Evolutionary conservation across 306 rosid genomes (phyloP), one percentile per base, ranked within the genome.

Genomic region (Pyrus pyrifolia): DNA sequence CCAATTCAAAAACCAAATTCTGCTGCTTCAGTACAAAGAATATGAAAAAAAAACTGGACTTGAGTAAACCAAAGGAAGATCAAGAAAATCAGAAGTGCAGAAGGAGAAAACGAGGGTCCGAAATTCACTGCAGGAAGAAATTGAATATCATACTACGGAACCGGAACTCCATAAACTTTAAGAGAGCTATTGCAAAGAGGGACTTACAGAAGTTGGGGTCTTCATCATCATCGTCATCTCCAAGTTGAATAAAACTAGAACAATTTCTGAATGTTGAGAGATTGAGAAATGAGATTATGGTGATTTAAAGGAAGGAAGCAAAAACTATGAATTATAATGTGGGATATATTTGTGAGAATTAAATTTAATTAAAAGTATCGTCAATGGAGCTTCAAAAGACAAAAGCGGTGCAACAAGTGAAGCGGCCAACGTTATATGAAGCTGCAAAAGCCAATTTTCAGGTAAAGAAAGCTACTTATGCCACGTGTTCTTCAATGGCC

Each of bases 151-250:
- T 49, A 49, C 8, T 15, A 4, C 21, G 21, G 6, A 15, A 49
- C 8, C 21, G 6, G 17, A 49, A 49, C 55, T 15, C 55, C 21
- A 49, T 18, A 49, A 49, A 49, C 15, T 49, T 49, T 4, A 49
- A 58, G 30, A 22, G 63, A 58, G 63, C 13, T 1, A 4, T 58
- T 11, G 33, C 66, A 59, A 45, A 65, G 44, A 51, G 44, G 53
- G 4, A 57, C 83, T 75, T 81, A 81, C 88, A 68, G 30, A 57
- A 75, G 69, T 38, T 18, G 55, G 21, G 57, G 11, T 70, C 40
- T 5, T 35, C 80, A 58, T 70, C 81, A 74, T 81, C 58, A 75
- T 33, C 67, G 8, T 14, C 38, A 72, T 4, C 67, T 62, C 67
- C 67, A 3, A 67, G 29, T 19, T 38, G 21, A 11, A 38, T 42